Evolutionary conservation across 176 grass and related monocot genomes (phyloP).

Genomic region (Lolium multiflorum): DNA sequence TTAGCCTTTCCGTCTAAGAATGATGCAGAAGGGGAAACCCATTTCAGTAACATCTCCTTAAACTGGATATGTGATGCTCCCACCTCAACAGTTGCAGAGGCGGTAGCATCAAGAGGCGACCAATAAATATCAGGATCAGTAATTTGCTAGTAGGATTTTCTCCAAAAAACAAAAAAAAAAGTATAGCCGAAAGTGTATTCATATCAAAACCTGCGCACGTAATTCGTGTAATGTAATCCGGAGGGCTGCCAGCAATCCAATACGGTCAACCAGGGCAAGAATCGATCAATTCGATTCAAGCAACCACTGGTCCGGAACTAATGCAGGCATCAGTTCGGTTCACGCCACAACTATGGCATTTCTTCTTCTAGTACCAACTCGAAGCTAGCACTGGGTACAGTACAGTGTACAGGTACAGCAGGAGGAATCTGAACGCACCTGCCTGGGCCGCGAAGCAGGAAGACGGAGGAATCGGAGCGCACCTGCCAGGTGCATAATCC

Average conservation of each 20-base stretch:
- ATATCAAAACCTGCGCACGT: not conserved
- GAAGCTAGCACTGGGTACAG: not conserved
- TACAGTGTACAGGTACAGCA: no score
- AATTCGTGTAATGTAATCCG: not conserved
- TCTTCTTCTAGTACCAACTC: not conserved
- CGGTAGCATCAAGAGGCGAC: not conserved
- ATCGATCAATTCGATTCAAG: conserved; percentile 17
- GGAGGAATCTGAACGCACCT: conserved; percentile 1
- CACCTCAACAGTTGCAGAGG: not conserved
- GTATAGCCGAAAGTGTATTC: not conserved
- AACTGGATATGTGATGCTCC: not conserved
- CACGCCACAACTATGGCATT: not conserved
- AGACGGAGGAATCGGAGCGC: not conserved
- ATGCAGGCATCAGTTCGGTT: not conserved
- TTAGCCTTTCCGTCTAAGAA: not conserved
- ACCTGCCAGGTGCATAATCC: not conserved
- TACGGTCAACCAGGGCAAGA: not conserved
- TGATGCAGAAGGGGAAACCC: not conserved
- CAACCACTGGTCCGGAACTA: not conserved
- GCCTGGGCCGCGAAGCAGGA: not conserved
- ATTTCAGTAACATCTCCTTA: not conserved
- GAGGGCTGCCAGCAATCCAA: not conserved
- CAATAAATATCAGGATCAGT: not conserved
- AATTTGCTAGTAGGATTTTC: not conserved
- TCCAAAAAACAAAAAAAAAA: no score